Base-by-base conservation (phyloP, 106 monocot species). In the Alisma plantagoaquatica region DNA sequence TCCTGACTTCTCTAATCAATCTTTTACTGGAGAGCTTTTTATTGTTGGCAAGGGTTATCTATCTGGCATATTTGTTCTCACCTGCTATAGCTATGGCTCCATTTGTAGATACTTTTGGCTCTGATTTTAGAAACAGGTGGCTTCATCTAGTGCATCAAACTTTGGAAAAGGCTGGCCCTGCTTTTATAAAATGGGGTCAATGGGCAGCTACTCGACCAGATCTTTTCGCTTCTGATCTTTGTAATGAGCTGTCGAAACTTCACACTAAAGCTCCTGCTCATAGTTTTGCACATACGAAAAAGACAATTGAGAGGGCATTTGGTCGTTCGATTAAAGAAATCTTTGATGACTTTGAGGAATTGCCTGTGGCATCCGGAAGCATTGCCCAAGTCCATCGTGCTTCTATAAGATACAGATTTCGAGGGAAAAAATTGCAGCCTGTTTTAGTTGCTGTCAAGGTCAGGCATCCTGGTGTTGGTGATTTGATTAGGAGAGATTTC, bases 201-300 rank as follows among this genome's bases (percentile, higher is more conserved):
- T 83, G 83, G 83, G 83, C 78, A 38, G 85, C 85, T 19, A 85
- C 85, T 19, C 68, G 85, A 2, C 85, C 85, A 4, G 85, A 85
- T 57, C 63, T 85, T n/a, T 85, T 85, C 43, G 62, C 80, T 20
- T 46, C 61, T 53, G 84, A 85, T 64, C 73, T 85, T 27, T 80
- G 79, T 54, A 38, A 42, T 28, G 84, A 80, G 50, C 53, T 85
- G 43, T 20, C 76, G 60, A 85, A 80, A 38, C 79, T 85, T 24
- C 84, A 85, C 23, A 73, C 61, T 8, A 76, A 85, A 73, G 75
- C 84, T 54, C 84, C 84, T 19, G 64, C 65, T 6, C 84, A 85
- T 65, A 76, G 76, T 48, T 85, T 73, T 73, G 54, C 76, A 10
- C 73, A 73, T 57, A 85, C 76, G 2, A 85, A 76, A 35, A 76